phyloP scores from a whole-genome alignment of 257 asterid species.

The Dorcoceras hygrometricum region DNA sequence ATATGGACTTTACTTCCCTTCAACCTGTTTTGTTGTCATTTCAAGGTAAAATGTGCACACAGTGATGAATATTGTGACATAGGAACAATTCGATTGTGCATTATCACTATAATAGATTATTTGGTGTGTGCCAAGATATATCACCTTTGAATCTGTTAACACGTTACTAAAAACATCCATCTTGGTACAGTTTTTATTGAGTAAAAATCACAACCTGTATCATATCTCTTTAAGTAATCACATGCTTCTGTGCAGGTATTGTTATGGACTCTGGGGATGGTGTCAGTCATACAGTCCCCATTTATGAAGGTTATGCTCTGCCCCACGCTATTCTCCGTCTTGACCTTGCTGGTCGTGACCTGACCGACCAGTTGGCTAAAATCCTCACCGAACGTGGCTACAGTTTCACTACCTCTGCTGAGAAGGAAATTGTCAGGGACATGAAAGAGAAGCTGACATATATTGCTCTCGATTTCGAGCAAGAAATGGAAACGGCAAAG shows the following conservation, averaged over 20 bases:
- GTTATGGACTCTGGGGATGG: constrained; percentile 43
- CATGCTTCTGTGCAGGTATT: constrained; percentile 27
- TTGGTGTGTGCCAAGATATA: background rate
- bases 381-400: constrained; percentile 39
- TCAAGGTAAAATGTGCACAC: background rate
- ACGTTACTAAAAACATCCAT: background rate
- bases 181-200: background rate
- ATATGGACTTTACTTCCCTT: too few species aligned
- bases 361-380: constrained; percentile 28
- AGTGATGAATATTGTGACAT: background rate
- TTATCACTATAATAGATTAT: background rate
- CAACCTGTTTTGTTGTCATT: too few species aligned
- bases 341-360: constrained; percentile 39
- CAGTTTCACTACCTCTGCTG: constrained; percentile 33
- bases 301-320: constrained; percentile 35
- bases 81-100: background rate
- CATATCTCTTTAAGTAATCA: background rate
- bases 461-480: constrained; percentile 37
- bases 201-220: background rate
- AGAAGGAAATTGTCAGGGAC: constrained; percentile 40
- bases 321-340: constrained; percentile 38
- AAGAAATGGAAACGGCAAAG: constrained; percentile 34
- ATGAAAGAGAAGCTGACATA: constrained; percentile 36
- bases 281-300: constrained; percentile 39
- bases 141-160: background rate